A percentile compares a stretch with the other conserved stretches of the same genome.
These are phyloP conservation scores for Lentinus polychrous DNA, from an alignment of 1,284 basidiomycete genomes.

Conservation along the genomic window DNA sequence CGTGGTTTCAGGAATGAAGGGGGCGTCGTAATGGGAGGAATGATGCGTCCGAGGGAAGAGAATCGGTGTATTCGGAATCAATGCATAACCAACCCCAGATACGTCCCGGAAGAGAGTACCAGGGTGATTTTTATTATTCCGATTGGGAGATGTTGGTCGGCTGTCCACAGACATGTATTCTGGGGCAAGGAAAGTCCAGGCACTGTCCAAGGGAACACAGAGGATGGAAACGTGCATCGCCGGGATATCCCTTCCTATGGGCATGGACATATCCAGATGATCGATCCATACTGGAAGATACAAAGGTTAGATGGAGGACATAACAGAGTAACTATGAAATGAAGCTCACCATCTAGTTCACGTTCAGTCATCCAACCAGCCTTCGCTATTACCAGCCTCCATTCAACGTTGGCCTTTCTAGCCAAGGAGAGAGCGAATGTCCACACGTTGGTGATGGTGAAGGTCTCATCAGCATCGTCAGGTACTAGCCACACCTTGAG, in stretches of 20 bases:
- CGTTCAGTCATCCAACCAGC: conserved; percentile 47
- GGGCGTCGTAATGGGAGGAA: conserved; percentile 23
- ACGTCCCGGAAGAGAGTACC: conserved; percentile 11
- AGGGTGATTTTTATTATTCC: conserved; percentile 9
- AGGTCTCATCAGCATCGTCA: conserved; percentile 32
- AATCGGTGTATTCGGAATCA: conserved; percentile 26
- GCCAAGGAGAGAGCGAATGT: conserved; percentile 54
- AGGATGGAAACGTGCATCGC: conserved; percentile 49
- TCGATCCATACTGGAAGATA: conserved; percentile 55
- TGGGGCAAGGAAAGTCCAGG: conserved; percentile 38
- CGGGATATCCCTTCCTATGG: conserved; percentile 29
- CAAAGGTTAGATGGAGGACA: not conserved
- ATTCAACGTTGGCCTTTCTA: conserved; percentile 63
- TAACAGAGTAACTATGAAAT: conserved; percentile 10
- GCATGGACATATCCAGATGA: conserved; percentile 35
- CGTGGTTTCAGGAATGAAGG: conserved; percentile 8
- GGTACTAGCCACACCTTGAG: conserved; percentile 58
- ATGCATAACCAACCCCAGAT: conserved; percentile 10
- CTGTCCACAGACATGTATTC: conserved; percentile 1
- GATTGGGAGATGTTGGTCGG: conserved; percentile 8
- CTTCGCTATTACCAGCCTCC: conserved; percentile 68
- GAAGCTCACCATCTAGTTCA: conserved; percentile 61
- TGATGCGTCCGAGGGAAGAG: conserved; percentile 9
- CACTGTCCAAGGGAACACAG: conserved; percentile 45
- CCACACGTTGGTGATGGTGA: conserved; percentile 56